A percentile compares a stretch with the other conserved stretches of the same genome.
Conservation (phyloP, 1,284 basidiomycete species). For the Ganoderma resinaceum region DNA sequence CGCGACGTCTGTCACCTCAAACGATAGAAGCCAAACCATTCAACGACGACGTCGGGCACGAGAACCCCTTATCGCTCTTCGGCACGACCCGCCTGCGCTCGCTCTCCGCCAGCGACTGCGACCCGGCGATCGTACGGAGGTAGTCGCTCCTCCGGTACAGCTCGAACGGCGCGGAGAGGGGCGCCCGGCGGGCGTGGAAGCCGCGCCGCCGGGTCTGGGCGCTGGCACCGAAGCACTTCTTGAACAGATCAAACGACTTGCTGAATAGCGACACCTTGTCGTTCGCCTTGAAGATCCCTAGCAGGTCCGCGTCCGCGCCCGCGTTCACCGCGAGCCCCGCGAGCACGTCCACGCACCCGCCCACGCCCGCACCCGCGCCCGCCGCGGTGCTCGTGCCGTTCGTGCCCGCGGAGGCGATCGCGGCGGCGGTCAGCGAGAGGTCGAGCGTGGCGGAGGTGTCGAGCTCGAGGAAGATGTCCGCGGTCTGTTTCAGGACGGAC, state of each 20-base stretch:
- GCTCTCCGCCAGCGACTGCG: too few relatives aligned
- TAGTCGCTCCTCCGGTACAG: background rate
- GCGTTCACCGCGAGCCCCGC: conserved; percentile 1
- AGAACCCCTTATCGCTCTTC: background rate
- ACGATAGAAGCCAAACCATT: background rate
- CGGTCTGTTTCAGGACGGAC: conserved; percentile 41
- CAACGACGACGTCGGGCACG: background rate
- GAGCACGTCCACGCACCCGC: conserved; percentile 4
- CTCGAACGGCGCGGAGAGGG: too few relatives aligned
- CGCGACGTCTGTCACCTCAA: background rate
- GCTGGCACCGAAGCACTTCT: conserved; percentile 12
- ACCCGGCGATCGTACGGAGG: background rate
- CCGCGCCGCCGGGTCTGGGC: background rate
- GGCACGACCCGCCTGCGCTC: background rate
- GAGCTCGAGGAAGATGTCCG: conserved; percentile 48
- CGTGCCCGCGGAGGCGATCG: conserved; percentile 22
- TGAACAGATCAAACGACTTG: background rate
- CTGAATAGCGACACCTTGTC: background rate
- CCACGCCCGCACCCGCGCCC: conserved; percentile 9
- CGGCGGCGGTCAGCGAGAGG: conserved; percentile 28
- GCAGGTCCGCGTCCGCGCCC: conserved; percentile 1
- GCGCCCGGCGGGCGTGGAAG: background rate
- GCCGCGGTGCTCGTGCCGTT: background rate
- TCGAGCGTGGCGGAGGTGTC: conserved; percentile 49
- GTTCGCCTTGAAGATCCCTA: background rate